These are phyloP conservation scores for Pelagomonas calceolata DNA, from an alignment of 108 stramenopile genomes.

Conservation along the genomic window DNA sequence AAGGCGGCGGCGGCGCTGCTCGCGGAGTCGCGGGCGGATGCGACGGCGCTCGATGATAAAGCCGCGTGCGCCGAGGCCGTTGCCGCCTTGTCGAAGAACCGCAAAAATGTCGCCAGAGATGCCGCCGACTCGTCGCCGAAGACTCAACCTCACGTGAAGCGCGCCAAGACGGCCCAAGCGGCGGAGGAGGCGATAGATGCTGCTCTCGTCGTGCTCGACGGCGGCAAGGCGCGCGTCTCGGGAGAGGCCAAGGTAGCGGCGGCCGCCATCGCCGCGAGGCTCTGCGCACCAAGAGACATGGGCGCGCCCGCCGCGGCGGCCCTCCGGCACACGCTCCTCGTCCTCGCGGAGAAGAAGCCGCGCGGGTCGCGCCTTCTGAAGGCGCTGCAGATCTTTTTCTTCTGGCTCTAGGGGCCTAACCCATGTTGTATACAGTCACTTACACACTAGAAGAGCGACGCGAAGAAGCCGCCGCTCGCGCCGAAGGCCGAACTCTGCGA, in stretches of 20 bases:
- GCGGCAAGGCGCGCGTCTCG: no score
- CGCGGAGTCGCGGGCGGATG: not conserved
- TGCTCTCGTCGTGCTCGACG: not conserved
- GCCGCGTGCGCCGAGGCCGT: not conserved
- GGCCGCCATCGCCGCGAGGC: conserved; percentile 8
- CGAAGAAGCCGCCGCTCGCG: no score
- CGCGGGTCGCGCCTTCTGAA: no score
- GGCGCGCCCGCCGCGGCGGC: conserved; percentile 16
- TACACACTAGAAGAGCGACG: no score
- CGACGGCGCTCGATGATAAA: not conserved
- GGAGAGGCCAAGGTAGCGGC: no score
- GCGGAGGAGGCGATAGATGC: not conserved
- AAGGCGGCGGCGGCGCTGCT: not conserved
- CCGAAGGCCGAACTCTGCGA: no score
- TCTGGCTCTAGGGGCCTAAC: no score
- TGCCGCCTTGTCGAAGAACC: conserved; percentile 2
- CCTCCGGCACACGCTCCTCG: conserved; percentile 2
- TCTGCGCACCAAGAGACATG: conserved; percentile 28
- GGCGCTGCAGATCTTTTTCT: no score
- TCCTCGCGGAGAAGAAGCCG: no score
- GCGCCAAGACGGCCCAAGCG: not conserved
- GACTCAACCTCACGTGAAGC: conserved; percentile 1
- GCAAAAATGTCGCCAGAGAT: not conserved
- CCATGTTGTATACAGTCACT: no score
- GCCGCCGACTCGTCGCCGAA: not conserved